A percentile compares a stretch with the other conserved stretches of the same genome.
These are phyloP conservation scores for Trametes gibbosa DNA, from an alignment of 768 basidiomycete genomes.

Conservation along the genomic window DNA sequence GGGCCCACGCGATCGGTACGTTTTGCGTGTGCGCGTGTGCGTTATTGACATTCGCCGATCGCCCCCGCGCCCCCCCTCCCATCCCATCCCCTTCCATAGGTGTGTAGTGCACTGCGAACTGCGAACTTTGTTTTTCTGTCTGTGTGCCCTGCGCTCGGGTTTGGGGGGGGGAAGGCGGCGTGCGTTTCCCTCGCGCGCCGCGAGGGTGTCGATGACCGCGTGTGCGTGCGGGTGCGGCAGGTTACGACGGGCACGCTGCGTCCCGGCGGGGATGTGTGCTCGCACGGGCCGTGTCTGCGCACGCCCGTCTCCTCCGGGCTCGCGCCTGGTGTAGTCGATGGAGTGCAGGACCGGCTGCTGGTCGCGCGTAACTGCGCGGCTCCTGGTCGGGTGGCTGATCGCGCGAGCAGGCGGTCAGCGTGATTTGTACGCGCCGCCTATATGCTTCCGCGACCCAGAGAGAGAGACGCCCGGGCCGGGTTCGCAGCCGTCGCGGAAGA, in stretches of 20 bases:
- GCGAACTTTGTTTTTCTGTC: too few relatives aligned
- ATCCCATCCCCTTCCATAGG: too few relatives aligned
- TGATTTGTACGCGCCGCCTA: conserved; percentile 15
- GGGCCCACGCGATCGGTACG: conserved; percentile 22
- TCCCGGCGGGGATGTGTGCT: background rate
- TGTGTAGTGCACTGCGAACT: too few relatives aligned
- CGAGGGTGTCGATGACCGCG: background rate
- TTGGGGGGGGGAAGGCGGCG: too few relatives aligned
- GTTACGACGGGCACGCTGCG: background rate
- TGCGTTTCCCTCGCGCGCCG: background rate
- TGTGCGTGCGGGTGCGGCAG: conserved; percentile 10
- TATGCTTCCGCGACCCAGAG: conserved; percentile 20
- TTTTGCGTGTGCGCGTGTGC: background rate
- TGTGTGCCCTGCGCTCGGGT: too few relatives aligned
- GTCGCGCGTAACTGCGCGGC: too few relatives aligned
- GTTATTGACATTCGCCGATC: conserved; percentile 5
- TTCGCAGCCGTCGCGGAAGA: conserved; percentile 8
- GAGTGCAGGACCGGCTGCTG: background rate
- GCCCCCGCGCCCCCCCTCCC: background rate
- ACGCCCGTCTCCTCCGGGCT: background rate
- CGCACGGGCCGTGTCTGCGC: background rate
- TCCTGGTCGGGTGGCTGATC: background rate
- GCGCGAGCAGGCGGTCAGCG: conserved; percentile 3
- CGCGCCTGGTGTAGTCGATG: conserved; percentile 4
- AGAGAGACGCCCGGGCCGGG: background rate